Evolutionary conservation across 2,329 filamentous ascomycete genomes (phyloP).

Genomic region (Aspergillus sclerotialis): DNA sequence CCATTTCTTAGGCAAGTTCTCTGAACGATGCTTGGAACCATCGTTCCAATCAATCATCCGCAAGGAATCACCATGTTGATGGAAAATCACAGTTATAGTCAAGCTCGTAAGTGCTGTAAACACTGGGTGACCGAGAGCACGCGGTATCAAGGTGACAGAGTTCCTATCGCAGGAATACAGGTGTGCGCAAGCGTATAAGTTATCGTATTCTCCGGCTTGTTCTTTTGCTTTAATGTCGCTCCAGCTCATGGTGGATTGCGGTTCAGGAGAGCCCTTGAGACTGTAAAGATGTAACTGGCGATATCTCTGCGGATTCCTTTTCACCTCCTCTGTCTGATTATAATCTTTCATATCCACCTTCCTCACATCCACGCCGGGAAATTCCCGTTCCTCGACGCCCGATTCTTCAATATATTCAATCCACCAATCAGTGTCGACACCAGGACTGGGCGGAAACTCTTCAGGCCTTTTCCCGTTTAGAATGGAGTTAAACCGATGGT

Average conservation of each 20-base stretch:
- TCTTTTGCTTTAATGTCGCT: constrained; percentile 14
- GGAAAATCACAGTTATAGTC: constrained; percentile 43
- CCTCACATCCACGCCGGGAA: constrained; percentile 40
- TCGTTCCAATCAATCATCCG: constrained; percentile 34
- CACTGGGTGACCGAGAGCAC: constrained; percentile 38
- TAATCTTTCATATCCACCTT: constrained; percentile 48
- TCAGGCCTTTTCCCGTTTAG: constrained; percentile 24
- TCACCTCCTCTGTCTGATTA: constrained; percentile 29
- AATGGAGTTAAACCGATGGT: constrained; percentile 22
- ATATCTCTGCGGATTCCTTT: constrained; percentile 25
- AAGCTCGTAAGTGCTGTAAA: constrained; percentile 41
- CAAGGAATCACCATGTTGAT: constrained; percentile 34
- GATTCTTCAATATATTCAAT: constrained; percentile 20
- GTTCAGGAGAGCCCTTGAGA: constrained; percentile 35
- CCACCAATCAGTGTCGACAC: constrained; percentile 32
- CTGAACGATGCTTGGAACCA: constrained; percentile 3
- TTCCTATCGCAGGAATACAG: constrained; percentile 53
- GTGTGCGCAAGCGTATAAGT: constrained; percentile 52
- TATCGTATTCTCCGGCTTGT: constrained; percentile 34
- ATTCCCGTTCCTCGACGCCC: constrained; percentile 20
- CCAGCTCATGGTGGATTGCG: constrained; percentile 11
- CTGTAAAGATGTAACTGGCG: constrained; percentile 43
- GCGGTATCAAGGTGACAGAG: constrained; percentile 46
- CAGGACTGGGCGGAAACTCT: constrained; percentile 26
- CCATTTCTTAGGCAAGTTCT: constrained; percentile 32